Evolutionary conservation across 768 basidiomycete species (phyloP).

Genomic region (Lentinus brumalis): DNA sequence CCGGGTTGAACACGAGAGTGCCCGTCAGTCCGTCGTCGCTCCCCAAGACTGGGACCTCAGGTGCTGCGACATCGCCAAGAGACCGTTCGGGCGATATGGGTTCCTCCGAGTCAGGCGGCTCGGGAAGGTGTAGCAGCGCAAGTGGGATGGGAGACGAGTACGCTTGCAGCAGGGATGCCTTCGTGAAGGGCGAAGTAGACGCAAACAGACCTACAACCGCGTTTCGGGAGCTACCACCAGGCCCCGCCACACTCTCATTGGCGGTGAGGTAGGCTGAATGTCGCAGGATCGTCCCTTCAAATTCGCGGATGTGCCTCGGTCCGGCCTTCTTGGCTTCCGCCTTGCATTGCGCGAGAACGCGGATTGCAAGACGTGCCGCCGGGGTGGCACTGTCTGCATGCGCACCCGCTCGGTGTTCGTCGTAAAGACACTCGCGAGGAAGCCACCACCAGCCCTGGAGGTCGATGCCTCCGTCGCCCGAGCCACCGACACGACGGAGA

Average conservation of each 20-base stretch:
- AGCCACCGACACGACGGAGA: conserved; percentile 78
- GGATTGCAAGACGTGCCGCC: conserved; percentile 52
- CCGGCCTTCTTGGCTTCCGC: conserved; percentile 81
- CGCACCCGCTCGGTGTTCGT: background rate
- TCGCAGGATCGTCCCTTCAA: conserved; percentile 83
- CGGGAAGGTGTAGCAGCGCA: conserved; percentile 76
- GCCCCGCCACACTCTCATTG: background rate
- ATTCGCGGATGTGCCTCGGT: conserved; percentile 81
- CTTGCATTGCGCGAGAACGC: conserved; percentile 89
- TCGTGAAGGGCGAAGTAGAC: conserved; percentile 82
- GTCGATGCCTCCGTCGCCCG: conserved; percentile 88
- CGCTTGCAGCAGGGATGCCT: conserved; percentile 65
- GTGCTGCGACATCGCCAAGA: background rate
- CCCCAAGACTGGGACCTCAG: background rate
- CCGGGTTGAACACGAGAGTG: conserved; percentile 68
- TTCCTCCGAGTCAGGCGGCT: background rate
- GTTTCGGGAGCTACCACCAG: conserved; percentile 7
- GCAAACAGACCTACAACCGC: conserved; percentile 73
- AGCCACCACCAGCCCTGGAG: conserved; percentile 94
- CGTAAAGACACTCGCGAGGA: conserved; percentile 37
- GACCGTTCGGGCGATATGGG: background rate
- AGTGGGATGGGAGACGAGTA: conserved; percentile 78
- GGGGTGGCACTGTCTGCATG: background rate
- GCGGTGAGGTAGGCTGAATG: conserved; percentile 29
- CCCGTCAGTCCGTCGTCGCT: conserved; percentile 36